Percentiles rank a stretch among this genome's conserved stretches.
These are phyloP conservation scores for Blastobotrys muscicola DNA, from an alignment of 805 yeast species.

Conservation along the genomic window DNA sequence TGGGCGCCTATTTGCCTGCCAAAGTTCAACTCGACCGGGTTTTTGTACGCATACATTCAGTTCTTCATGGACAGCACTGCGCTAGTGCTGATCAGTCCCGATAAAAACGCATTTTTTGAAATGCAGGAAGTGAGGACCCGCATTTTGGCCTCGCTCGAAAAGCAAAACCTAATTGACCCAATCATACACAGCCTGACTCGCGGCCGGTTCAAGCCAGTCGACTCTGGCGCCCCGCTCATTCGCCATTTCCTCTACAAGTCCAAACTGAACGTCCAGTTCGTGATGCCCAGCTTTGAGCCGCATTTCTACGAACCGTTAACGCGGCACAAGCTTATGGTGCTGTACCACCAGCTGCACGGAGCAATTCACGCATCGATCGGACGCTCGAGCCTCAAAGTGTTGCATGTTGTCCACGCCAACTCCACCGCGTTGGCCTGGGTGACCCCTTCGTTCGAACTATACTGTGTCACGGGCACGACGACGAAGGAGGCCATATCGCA, in stretches of 20 bases:
- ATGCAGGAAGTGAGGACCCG: constrained; percentile 52
- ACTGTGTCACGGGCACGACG: constrained; percentile 51
- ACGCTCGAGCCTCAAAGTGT: constrained; percentile 19
- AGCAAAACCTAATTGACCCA: constrained; percentile 30
- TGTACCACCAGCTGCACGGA: constrained; percentile 32
- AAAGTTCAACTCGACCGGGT: constrained; percentile 80
- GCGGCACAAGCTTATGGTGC: constrained; percentile 19
- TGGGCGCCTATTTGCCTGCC: constrained; percentile 96
- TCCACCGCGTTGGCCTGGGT: constrained; percentile 42
- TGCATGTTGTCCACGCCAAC: constrained; percentile 18
- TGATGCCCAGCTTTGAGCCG: constrained; percentile 35
- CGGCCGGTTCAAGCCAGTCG: constrained; percentile 38
- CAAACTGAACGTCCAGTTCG: constrained; percentile 55
- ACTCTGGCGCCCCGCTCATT: constrained; percentile 46
- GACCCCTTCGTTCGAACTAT: constrained; percentile 53
- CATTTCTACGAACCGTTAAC: constrained; percentile 23
- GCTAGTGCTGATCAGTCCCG: constrained; percentile 50
- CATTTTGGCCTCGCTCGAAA: constrained; percentile 36
- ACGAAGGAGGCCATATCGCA: constrained; percentile 47
- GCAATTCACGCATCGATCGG: constrained; percentile 20
- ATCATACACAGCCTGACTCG: constrained; percentile 30
- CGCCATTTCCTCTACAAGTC: constrained; percentile 78
- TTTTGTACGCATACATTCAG: constrained; percentile 70
- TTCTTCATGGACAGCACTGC: constrained; percentile 37
- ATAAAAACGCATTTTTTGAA: constrained; percentile 69